Evolutionary conservation across 257 asterid genomes (phyloP).

Genomic region (Nicotiana otophora): DNA sequence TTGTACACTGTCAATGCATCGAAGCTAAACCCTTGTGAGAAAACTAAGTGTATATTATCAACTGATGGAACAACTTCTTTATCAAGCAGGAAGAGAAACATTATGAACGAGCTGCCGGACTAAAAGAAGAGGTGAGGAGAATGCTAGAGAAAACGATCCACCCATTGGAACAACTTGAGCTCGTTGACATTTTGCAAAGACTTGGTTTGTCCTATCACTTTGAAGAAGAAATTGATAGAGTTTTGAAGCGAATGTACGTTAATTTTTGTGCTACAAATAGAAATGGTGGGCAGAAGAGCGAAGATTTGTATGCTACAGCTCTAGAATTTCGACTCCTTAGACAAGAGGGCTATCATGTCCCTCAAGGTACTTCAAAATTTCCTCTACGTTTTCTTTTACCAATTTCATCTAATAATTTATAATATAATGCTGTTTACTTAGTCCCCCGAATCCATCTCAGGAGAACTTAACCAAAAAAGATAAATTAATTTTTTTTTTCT

Average conservation of each 20-base stretch:
- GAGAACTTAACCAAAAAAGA: too few species aligned
- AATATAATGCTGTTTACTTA: neutral
- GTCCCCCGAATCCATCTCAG: too few species aligned
- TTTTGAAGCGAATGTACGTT: constrained; percentile 6
- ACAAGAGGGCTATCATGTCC: constrained; percentile 21
- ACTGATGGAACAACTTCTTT: neutral
- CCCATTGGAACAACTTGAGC: constrained; percentile 30
- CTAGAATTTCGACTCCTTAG: constrained; percentile 27
- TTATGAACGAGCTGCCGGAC: constrained; percentile 20
- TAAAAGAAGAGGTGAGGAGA: constrained; percentile 20
- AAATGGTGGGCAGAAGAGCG: neutral
- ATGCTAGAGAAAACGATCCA: constrained; percentile 13
- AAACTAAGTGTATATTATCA: too few species aligned
- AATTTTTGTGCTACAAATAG: neutral
- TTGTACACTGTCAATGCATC: too few species aligned
- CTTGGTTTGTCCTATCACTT: constrained; percentile 40
- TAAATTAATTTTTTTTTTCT: too few species aligned
- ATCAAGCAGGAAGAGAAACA: constrained; percentile 34
- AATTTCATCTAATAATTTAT: neutral
- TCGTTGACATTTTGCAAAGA: constrained; percentile 44
- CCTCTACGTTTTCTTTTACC: neutral
- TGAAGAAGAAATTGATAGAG: constrained; percentile 11
- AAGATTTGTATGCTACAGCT: constrained; percentile 16
- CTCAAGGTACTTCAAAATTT: constrained; percentile 13
- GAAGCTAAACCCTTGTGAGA: too few species aligned